These are phyloP conservation scores for Camelina neglecta DNA, from an alignment of 345 rosid genomes.

Conservation along the genomic window DNA sequence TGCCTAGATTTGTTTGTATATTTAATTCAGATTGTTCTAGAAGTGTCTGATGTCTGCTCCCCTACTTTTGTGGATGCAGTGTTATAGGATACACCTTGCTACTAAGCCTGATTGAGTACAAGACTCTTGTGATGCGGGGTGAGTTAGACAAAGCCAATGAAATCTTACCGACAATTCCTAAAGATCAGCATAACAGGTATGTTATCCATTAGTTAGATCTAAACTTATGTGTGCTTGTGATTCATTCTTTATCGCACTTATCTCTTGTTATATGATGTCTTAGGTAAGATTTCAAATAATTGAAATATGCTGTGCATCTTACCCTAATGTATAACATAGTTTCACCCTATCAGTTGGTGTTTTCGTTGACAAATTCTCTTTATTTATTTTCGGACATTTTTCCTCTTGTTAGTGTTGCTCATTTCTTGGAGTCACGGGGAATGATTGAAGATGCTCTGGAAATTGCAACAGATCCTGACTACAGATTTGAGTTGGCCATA, in stretches of 20 bases:
- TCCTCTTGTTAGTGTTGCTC: constrained; percentile 80
- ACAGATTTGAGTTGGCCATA: constrained; percentile 93
- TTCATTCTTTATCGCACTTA: constrained; percentile 8
- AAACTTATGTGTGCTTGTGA: constrained; percentile 11
- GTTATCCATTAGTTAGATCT: constrained; percentile 15
- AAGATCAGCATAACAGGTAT: constrained; percentile 86
- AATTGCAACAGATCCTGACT: constrained; percentile 97
- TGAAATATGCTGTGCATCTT: neutral
- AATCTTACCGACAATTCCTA: constrained; percentile 82
- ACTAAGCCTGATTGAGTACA: constrained; percentile 91
- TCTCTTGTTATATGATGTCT: constrained; percentile 19
- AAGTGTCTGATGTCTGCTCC: constrained; percentile 31
- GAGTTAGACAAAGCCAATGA: constrained; percentile 81
- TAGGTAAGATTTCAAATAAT: neutral
- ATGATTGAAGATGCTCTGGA: constrained; percentile 97
- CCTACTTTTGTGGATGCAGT: constrained; percentile 48
- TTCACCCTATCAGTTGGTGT: constrained; percentile 1
- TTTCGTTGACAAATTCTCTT: constrained; percentile 11
- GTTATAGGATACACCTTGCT: constrained; percentile 84
- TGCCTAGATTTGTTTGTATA: constrained; percentile 21
- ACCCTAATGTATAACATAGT: constrained; percentile 12
- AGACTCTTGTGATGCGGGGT: constrained; percentile 97
- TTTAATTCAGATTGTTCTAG: constrained; percentile 22
- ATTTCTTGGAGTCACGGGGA: constrained; percentile 95
- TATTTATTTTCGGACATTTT: constrained; percentile 12